Conservation (phyloP, 495 filamentous ascomycete species). For the Daldinia decipiens region DNA sequence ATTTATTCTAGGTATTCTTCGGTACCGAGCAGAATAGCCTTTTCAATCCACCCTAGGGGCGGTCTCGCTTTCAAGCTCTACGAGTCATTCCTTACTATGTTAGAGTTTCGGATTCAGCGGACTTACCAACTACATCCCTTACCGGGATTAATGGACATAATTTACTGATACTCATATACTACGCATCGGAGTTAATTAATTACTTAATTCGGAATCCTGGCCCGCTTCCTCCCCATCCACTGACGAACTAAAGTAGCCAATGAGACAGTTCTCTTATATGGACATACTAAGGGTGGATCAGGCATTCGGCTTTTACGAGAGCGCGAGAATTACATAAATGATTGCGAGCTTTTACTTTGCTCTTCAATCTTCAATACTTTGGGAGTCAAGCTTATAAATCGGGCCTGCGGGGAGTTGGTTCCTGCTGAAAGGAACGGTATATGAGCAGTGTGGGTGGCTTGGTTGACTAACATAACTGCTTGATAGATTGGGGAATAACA, state of each 20-base stretch:
- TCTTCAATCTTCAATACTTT: neutral
- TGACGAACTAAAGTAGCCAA: neutral
- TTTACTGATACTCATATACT: neutral
- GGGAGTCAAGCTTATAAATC: neutral
- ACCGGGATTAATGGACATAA: constrained; percentile 1
- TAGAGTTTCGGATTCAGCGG: neutral
- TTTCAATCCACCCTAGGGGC: neutral
- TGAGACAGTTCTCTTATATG: neutral
- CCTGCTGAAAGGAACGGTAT: too few species aligned
- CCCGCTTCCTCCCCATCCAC: neutral
- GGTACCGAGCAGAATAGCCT: neutral
- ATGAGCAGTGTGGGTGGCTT: too few species aligned
- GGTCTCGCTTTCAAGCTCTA: neutral
- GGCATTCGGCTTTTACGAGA: neutral
- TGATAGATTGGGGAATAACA: too few species aligned
- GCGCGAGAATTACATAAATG: neutral
- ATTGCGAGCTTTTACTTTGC: neutral
- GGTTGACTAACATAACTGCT: too few species aligned
- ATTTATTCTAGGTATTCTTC: neutral
- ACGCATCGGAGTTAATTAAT: neutral
- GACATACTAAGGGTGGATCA: neutral
- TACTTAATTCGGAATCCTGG: neutral
- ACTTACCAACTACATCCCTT: neutral
- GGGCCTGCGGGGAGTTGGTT: too few species aligned
- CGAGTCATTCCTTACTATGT: neutral